Percentiles rank a stretch among this genome's conserved stretches.
Conservation (phyloP, 1,284 basidiomycete species). For the Ceratobasidium sp. region DNA sequence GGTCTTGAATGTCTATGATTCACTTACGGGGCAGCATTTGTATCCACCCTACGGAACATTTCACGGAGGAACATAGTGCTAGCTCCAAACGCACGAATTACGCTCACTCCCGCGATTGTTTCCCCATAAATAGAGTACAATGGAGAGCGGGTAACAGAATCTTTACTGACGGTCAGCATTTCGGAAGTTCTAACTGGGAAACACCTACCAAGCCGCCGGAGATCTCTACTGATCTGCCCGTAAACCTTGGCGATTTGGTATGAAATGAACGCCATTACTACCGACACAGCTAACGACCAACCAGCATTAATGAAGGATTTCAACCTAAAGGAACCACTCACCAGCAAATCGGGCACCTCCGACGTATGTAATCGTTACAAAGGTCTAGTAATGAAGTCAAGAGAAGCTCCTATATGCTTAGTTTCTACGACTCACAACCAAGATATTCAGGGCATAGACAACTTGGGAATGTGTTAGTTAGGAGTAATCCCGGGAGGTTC, state of each 20-base stretch:
- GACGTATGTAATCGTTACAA: constrained; percentile 84
- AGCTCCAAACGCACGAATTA: constrained; percentile 90
- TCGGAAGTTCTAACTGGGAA: neutral
- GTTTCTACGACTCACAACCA: too few relatives aligned
- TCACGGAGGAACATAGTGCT: constrained; percentile 88
- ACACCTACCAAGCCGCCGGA: constrained; percentile 80
- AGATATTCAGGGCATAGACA: constrained; percentile 31
- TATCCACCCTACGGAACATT: constrained; percentile 88
- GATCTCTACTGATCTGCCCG: constrained; percentile 89
- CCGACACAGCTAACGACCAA: constrained; percentile 60
- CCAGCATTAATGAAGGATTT: neutral
- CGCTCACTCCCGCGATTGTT: constrained; percentile 81
- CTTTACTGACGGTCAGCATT: constrained; percentile 58
- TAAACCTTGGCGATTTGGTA: constrained; percentile 79
- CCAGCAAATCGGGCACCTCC: constrained; percentile 83
- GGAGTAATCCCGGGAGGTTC: too few relatives aligned
- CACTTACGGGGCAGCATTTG: constrained; percentile 61
- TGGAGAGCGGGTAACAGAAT: constrained; percentile 91
- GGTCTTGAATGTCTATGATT: too few relatives aligned
- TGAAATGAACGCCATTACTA: constrained; percentile 70
- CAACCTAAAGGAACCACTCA: constrained; percentile 51
- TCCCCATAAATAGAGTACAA: constrained; percentile 94
- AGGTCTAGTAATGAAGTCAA: constrained; percentile 65
- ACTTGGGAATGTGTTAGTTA: constrained; percentile 1
- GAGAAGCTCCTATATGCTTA: too few relatives aligned